A percentile compares a stretch with the other conserved stretches of the same genome.
These are phyloP conservation scores for Hypsizygus marmoreus DNA, from an alignment of 768 basidiomycete species.

Conservation along the genomic window DNA sequence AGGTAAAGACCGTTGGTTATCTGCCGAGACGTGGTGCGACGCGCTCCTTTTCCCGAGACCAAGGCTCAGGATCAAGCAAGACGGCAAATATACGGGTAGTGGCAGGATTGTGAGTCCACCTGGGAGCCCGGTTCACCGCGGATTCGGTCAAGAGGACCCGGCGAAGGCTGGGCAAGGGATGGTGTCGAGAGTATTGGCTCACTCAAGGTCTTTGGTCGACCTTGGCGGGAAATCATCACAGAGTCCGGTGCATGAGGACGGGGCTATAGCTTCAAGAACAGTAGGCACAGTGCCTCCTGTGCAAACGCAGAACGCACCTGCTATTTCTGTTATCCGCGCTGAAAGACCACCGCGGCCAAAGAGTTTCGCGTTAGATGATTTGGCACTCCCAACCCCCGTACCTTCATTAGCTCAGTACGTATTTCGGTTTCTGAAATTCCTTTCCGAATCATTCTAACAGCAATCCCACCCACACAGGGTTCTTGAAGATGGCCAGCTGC, in stretches of 20 bases:
- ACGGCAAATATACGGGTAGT: slow-evolving; percentile 14
- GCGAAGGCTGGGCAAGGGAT: slow-evolving; percentile 28
- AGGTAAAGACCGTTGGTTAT: slow-evolving; percentile 68
- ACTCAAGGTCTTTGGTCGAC: slow-evolving; percentile 49
- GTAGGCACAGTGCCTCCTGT: not conserved
- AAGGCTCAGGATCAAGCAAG: slow-evolving; percentile 56
- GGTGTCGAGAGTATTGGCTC: slow-evolving; percentile 48
- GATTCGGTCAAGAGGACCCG: slow-evolving; percentile 9
- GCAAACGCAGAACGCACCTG: not conserved
- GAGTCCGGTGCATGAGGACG: not conserved
- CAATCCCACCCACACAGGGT: slow-evolving; percentile 46
- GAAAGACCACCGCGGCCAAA: slow-evolving; percentile 44
- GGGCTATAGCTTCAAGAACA: not conserved
- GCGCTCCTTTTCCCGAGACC: slow-evolving; percentile 78
- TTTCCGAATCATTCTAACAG: not conserved
- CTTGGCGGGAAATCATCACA: no score
- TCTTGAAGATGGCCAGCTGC: slow-evolving; percentile 59
- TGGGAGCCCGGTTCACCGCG: slow-evolving; percentile 38
- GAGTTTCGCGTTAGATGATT: slow-evolving; percentile 62
- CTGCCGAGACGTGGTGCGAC: slow-evolving; percentile 82
- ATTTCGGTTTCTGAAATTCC: not conserved
- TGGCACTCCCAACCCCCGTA: slow-evolving; percentile 58
- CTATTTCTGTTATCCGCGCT: not conserved
- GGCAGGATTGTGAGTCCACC: slow-evolving; percentile 52
- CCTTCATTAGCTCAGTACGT: slow-evolving; percentile 58